Conservation (phyloP, 495 filamentous ascomycete genomes). For the Echria macrotheca region DNA sequence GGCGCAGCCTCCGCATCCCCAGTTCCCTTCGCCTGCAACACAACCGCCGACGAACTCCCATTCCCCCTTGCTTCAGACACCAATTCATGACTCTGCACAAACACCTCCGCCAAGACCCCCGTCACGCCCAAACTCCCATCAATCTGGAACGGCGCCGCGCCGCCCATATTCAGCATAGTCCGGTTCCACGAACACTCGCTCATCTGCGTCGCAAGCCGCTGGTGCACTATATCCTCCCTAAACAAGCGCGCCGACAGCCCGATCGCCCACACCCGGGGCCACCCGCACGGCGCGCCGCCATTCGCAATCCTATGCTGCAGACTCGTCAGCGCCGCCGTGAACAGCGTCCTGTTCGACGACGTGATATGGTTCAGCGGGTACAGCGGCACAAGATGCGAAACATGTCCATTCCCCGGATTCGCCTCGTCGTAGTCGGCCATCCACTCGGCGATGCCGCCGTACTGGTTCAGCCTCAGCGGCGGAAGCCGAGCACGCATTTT, state of each 20-base stretch:
- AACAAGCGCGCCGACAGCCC: background rate
- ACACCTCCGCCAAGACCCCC: background rate
- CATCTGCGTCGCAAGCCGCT: background rate
- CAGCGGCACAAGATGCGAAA: constrained; percentile 6
- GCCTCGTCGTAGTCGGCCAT: constrained; percentile 9
- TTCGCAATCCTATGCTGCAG: background rate
- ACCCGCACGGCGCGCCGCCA: constrained; percentile 4
- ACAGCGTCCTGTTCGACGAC: constrained; percentile 2
- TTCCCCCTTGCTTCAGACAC: background rate
- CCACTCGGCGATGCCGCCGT: constrained; percentile 6
- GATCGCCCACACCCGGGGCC: constrained; percentile 4
- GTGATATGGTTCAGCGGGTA: constrained; percentile 4
- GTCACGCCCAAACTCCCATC: constrained; percentile 4
- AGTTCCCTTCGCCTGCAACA: background rate
- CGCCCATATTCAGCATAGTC: constrained; percentile 8
- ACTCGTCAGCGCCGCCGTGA: background rate
- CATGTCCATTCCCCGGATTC: constrained; percentile 7
- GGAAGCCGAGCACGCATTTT: constrained; percentile 3
- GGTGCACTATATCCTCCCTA: background rate
- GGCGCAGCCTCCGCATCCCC: background rate
- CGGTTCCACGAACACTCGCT: constrained; percentile 3
- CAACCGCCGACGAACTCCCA: too few species aligned
- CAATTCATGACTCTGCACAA: constrained; percentile 4
- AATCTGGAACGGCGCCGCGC: constrained; percentile 6
- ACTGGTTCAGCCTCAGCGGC: constrained; percentile 8